Percentiles rank a stretch among this genome's conserved stretches.
Conservation (phyloP, 2,329 filamentous ascomycete genomes). For the Epichloe bromicola region DNA sequence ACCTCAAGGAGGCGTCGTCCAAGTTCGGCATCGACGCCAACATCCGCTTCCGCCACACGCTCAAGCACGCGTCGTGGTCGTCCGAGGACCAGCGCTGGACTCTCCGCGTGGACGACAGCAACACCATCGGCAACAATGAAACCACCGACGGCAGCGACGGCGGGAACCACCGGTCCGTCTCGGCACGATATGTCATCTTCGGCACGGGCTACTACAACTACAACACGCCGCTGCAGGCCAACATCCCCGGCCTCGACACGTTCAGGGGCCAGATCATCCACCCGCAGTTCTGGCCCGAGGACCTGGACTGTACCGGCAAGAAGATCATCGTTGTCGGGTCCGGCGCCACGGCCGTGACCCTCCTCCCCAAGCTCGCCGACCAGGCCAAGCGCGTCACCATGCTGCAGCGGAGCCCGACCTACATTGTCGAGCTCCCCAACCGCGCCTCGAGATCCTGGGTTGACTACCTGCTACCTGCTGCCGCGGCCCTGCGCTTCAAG, state of each 20-base stretch:
- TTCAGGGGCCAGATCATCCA: slow-evolving; percentile 54
- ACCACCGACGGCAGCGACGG: too few species aligned
- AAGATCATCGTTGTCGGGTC: slow-evolving; percentile 58
- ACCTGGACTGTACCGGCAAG: slow-evolving; percentile 50
- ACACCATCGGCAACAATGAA: slow-evolving; percentile 3
- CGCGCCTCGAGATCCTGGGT: slow-evolving; percentile 25
- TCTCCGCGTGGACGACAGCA: slow-evolving; percentile 24
- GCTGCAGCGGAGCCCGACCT: slow-evolving; percentile 63
- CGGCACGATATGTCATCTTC: slow-evolving; percentile 39
- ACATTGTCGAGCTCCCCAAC: slow-evolving; percentile 42
- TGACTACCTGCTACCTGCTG: slow-evolving; percentile 14
- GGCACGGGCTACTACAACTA: slow-evolving; percentile 55
- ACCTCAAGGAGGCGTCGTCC: slow-evolving; percentile 36
- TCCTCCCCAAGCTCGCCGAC: slow-evolving; percentile 54
- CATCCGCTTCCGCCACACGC: slow-evolving; percentile 35
- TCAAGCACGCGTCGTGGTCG: slow-evolving; percentile 34
- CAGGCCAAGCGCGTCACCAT: slow-evolving; percentile 56
- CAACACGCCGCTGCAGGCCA: slow-evolving; percentile 39
- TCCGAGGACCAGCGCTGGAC: slow-evolving; percentile 27
- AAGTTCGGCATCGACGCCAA: slow-evolving; percentile 25
- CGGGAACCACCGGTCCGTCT: background rate
- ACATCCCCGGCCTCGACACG: slow-evolving; percentile 50
- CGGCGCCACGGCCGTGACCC: slow-evolving; percentile 64
- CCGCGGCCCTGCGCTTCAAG: slow-evolving; percentile 29
- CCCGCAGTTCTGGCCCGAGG: slow-evolving; percentile 60